These are phyloP conservation scores for Carex myosuroides DNA, from an alignment of 176 grass and related monocot species.

Conservation along the genomic window DNA sequence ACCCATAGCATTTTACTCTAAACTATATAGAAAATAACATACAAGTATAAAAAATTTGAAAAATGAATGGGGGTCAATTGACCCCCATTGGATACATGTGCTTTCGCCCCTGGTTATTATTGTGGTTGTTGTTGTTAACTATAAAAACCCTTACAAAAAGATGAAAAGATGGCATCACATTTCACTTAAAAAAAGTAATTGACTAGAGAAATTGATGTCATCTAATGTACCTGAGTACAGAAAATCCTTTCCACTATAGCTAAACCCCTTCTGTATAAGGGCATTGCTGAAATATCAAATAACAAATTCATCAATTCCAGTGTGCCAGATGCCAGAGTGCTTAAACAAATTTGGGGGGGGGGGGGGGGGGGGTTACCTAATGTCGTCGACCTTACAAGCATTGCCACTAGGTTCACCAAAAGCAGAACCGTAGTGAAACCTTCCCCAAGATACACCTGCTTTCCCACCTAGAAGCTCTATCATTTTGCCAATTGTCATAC, in stretches of 20 bases:
- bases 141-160: neutral
- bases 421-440: constrained; percentile 87
- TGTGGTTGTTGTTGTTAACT: neutral
- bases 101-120: no score
- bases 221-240: constrained; percentile 67
- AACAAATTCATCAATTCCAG: constrained; percentile 15
- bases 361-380: constrained; percentile 38
- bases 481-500: constrained; percentile 99
- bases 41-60: no score
- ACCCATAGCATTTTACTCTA: no score
- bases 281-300: constrained; percentile 47
- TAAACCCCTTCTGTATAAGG: constrained; percentile 84
- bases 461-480: constrained; percentile 97
- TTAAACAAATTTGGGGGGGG: neutral
- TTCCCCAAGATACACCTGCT: constrained; percentile 82
- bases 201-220: neutral
- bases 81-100: no score
- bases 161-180: neutral
- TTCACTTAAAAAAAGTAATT: neutral
- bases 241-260: constrained; percentile 93
- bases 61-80: no score
- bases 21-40: no score
- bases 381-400: constrained; percentile 89
- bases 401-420: constrained; percentile 89
- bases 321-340: neutral